Conservation (phyloP, 179 eudicot genomes). For the Actinidia arguta region DNA sequence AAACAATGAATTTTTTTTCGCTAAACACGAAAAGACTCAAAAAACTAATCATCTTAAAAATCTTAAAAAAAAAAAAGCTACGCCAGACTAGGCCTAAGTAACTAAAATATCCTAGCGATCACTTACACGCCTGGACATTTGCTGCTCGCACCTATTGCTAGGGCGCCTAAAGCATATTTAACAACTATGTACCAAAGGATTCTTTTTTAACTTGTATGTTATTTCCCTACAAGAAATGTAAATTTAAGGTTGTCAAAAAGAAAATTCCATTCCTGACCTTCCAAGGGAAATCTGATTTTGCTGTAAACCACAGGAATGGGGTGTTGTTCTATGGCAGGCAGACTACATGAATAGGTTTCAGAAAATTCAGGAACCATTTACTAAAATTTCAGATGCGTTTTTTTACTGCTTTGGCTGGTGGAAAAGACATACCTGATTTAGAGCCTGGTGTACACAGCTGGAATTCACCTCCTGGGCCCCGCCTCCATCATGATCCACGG, state of each 20-base stretch:
- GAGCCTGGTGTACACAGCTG: constrained; percentile 9
- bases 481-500: not conserved
- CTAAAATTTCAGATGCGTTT: not conserved
- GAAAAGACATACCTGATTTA: not conserved
- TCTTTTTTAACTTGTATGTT: too few species aligned
- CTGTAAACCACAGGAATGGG: constrained; percentile 4
- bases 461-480: not conserved
- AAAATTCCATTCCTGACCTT: not conserved
- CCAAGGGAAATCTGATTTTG: not conserved
- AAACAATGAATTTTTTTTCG: too few species aligned
- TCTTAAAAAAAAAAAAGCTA: too few species aligned
- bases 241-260: not conserved
- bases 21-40: too few species aligned
- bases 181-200: too few species aligned
- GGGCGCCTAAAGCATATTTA: too few species aligned
- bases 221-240: not conserved
- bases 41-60: too few species aligned
- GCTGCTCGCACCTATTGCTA: too few species aligned
- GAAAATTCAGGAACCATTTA: not conserved
- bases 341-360: not conserved
- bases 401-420: not conserved
- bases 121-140: too few species aligned
- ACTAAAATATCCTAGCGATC: too few species aligned
- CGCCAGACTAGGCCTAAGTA: too few species aligned
- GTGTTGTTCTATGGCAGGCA: not conserved